Percentiles rank a stretch among this genome's conserved stretches.
phyloP scores from a whole-genome alignment of 106 monocot species.

The Allium sativum region DNA sequence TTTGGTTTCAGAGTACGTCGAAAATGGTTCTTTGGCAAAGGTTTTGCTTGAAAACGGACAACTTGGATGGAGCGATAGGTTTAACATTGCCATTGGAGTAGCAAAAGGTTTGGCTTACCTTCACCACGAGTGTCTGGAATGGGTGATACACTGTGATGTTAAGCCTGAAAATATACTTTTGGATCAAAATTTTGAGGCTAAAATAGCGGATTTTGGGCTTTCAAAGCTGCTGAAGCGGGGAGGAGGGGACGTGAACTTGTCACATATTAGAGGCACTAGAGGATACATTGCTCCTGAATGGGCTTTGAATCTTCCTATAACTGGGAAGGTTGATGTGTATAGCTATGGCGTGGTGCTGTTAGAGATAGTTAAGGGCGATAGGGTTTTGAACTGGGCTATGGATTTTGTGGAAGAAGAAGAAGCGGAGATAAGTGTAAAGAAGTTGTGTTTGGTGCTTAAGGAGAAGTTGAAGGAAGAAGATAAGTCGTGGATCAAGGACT shows the following conservation, averaged over 20 bases:
- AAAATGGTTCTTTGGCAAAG: constrained; percentile 53
- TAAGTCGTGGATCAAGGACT: constrained; percentile 1
- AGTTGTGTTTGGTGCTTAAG: constrained; percentile 1
- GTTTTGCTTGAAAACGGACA: constrained; percentile 13
- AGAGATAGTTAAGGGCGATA: constrained; percentile 23
- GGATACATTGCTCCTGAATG: constrained; percentile 34
- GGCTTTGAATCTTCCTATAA: constrained; percentile 25
- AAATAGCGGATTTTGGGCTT: constrained; percentile 16
- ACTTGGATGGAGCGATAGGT: constrained; percentile 38
- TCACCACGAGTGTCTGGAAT: constrained; percentile 58
- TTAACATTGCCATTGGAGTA: constrained; percentile 34
- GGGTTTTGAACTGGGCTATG: constrained; percentile 13
- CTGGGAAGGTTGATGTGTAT: constrained; percentile 33
- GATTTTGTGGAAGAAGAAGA: neutral
- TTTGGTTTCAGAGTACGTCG: constrained; percentile 41
- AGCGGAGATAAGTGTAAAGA: neutral
- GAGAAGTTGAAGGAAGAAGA: constrained; percentile 9
- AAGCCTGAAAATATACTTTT: constrained; percentile 54
- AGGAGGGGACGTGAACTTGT: neutral
- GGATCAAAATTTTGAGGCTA: constrained; percentile 25
- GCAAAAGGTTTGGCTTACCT: constrained; percentile 52
- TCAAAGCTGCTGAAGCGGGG: constrained; percentile 9
- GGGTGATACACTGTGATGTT: constrained; percentile 63
- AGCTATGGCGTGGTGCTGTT: constrained; percentile 36
- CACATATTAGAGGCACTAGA: constrained; percentile 12